These are phyloP conservation scores for Erysimum cheiri DNA, from an alignment of 441 rosid species.

Conservation along the genomic window DNA sequence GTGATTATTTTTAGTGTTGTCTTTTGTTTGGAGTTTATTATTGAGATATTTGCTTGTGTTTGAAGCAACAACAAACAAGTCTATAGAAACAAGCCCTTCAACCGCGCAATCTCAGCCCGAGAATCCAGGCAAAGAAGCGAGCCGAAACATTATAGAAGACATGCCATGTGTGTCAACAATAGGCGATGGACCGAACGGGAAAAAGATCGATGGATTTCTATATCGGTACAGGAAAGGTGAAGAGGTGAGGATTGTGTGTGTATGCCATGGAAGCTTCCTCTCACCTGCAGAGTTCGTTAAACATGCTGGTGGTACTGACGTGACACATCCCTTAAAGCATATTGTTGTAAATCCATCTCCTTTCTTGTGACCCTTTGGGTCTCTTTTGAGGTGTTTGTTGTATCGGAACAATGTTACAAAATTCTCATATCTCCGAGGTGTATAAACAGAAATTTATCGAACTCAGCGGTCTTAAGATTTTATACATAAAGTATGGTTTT, in stretches of 20 bases:
- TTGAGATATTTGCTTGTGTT: constrained; percentile 22
- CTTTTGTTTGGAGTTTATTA: constrained; percentile 9
- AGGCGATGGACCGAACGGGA: constrained; percentile 65
- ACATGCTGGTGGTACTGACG: constrained; percentile 68
- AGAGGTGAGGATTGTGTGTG: constrained; percentile 65
- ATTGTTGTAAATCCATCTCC: constrained; percentile 60
- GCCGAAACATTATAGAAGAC: constrained; percentile 52
- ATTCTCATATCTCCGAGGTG: constrained; percentile 23
- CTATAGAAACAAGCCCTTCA: constrained; percentile 55
- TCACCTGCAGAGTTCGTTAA: constrained; percentile 68
- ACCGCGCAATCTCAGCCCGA: constrained; percentile 49
- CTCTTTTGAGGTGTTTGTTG: constrained; percentile 14
- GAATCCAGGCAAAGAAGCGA: constrained; percentile 25
- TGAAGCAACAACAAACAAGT: constrained; percentile 45
- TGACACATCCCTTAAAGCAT: constrained; percentile 60
- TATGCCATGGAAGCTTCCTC: constrained; percentile 72
- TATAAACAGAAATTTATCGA: constrained; percentile 11
- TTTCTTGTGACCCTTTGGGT: constrained; percentile 46
- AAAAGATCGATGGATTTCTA: constrained; percentile 67
- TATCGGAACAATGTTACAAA: constrained; percentile 5
- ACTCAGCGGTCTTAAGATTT: background rate
- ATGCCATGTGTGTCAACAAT: constrained; percentile 68
- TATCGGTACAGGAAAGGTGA: constrained; percentile 60
- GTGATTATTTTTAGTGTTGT: background rate
- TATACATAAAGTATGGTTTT: constrained; percentile 7